Base-by-base conservation (phyloP, 2,329 filamentous ascomycete species). In the Chaetomium globosum region DNA sequence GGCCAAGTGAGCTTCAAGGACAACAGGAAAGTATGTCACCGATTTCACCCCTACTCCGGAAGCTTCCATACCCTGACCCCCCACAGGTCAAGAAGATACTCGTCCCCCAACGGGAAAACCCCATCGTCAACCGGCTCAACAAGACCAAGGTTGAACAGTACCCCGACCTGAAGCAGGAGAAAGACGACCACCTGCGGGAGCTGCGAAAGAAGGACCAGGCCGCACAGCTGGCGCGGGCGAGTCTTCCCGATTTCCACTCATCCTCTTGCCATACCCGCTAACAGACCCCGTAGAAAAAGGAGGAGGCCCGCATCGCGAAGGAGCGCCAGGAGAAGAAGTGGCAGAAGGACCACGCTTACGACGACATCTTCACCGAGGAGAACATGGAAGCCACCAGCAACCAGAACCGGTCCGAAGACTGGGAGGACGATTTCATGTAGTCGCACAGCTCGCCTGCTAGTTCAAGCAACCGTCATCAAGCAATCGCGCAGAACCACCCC, bases 261-360 rank as follows among this genome's bases (percentile, higher is more conserved):
- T 13, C 5, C 31, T 26, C 7, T 43, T 19, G 7, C 21, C 28
- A 16, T 8, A 21, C 5, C 5, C 3, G n/a, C n/a, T 54, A 23
- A 61, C 36, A n/a, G 7, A 5, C 9, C 2, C n/a, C 4, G 26
- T 61, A 91, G 90, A 89, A 86, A 78, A 93, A 93, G 75, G 89
- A 93, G 76, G 91, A 95, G 73, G 87, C 86, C 0, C 81, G 82
- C 46, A 76, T 93, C 55, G 85, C 88, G 58, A 89, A 92, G 77
- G 92, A 97, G 80, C 85, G 92, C 69, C 90, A 92, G 77, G 89
- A 96, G 78, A 86, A 94, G 79, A 96, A 96, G 77, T 96, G 88
- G 84, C 92, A 96, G 78, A 95, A 95, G 79, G 93, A 97, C n/a
- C 94, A 99, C 79, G 94, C 93, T 1, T 99, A 99, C 77, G 95